Conservation (phyloP, 2,329 filamentous ascomycete genomes). For the Neonectria hederae region DNA sequence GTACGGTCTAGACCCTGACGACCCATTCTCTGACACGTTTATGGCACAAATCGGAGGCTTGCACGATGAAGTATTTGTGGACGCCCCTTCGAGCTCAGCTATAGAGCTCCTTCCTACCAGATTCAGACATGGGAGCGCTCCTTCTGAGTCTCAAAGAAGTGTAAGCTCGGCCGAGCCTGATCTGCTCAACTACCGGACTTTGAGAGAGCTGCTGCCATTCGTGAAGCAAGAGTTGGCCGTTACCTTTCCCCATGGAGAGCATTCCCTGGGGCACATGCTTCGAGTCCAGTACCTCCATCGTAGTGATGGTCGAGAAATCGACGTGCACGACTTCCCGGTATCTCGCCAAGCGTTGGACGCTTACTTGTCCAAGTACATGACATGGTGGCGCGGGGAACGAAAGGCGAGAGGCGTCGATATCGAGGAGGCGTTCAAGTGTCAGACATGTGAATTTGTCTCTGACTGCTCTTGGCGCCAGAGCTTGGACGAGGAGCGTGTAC, state of each 20-base stretch:
- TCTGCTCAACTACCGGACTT: constrained; percentile 57
- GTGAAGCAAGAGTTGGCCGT: constrained; percentile 57
- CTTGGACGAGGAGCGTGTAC: constrained; percentile 67
- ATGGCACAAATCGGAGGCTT: constrained; percentile 77
- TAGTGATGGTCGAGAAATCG: constrained; percentile 61
- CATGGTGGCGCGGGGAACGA: constrained; percentile 88
- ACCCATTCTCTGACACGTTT: constrained; percentile 80
- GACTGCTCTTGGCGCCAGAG: constrained; percentile 80
- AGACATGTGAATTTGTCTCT: constrained; percentile 83
- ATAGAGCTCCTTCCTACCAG: constrained; percentile 17
- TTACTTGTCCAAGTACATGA: constrained; percentile 76
- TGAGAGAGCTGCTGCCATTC: constrained; percentile 58
- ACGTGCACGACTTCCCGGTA: constrained; percentile 71
- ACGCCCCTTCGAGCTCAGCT: constrained; percentile 52
- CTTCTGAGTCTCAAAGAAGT: constrained; percentile 31
- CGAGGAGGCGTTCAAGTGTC: constrained; percentile 89
- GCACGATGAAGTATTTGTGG: constrained; percentile 72
- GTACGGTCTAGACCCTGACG: constrained; percentile 73
- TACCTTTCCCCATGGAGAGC: constrained; percentile 63
- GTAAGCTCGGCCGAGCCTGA: constrained; percentile 42
- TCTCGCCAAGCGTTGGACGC: constrained; percentile 69
- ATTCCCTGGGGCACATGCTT: constrained; percentile 60
- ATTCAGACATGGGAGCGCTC: constrained; percentile 16
- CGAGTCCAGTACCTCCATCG: constrained; percentile 65
- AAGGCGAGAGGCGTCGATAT: constrained; percentile 78